phyloP scores from a whole-genome alignment of 2,329 filamentous ascomycete species.

The Talaromyces sp. region DNA sequence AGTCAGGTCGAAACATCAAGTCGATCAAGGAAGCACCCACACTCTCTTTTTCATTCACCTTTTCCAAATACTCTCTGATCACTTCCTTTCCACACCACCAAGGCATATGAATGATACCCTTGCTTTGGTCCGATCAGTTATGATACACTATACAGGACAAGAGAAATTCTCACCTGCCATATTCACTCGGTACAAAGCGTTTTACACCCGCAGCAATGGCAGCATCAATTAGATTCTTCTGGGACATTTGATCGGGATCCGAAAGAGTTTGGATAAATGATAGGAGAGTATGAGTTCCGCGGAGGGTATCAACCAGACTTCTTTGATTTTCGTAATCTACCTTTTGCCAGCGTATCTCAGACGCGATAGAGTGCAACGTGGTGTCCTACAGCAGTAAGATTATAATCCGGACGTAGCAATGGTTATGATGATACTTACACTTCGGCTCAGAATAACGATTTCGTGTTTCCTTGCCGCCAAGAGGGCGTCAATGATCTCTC shows the following conservation, averaged over 20 bases:
- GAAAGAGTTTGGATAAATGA: slow-evolving; percentile 7
- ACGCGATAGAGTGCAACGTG: background rate
- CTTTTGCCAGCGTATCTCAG: background rate
- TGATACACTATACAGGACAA: background rate
- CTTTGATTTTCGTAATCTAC: slow-evolving; percentile 9
- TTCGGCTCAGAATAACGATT: background rate
- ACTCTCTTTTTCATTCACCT: slow-evolving; percentile 2
- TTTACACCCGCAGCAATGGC: slow-evolving; percentile 10
- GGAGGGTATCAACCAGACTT: background rate
- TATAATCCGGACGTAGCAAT: background rate
- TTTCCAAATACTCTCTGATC: slow-evolving; percentile 4
- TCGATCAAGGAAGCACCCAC: background rate
- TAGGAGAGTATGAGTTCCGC: slow-evolving; percentile 11
- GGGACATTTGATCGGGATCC: slow-evolving; percentile 5
- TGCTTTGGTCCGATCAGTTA: background rate
- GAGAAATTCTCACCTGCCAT: background rate
- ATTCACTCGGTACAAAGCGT: slow-evolving; percentile 15
- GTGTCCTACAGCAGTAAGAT: background rate
- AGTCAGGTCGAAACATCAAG: background rate
- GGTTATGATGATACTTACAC: background rate
- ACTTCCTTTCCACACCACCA: background rate
- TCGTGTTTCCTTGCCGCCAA: background rate
- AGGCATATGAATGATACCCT: background rate
- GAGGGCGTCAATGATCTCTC: background rate
- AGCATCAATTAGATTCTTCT: slow-evolving; percentile 15